A percentile compares a stretch with the other conserved stretches of the same genome.
These are phyloP conservation scores for Ophiostoma angusticollis DNA, from an alignment of 2,329 filamentous ascomycete genomes.

Conservation along the genomic window DNA sequence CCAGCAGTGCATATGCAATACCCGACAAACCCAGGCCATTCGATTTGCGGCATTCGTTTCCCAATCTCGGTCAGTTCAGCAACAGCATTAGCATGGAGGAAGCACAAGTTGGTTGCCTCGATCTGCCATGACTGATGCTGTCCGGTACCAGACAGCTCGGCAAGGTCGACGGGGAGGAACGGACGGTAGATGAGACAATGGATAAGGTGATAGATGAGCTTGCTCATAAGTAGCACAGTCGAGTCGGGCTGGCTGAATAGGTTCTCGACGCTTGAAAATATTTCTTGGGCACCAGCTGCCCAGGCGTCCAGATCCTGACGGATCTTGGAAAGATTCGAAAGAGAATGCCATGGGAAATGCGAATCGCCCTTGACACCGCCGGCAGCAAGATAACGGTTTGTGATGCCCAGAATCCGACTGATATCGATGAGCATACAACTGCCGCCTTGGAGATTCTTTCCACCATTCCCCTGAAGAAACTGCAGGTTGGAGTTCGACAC, in stretches of 20 bases:
- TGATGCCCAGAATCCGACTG: constrained; percentile 66
- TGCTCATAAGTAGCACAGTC: constrained; percentile 67
- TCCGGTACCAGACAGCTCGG: constrained; percentile 64
- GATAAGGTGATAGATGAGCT: constrained; percentile 74
- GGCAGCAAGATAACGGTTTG: constrained; percentile 71
- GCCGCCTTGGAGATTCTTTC: constrained; percentile 58
- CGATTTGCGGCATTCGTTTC: constrained; percentile 58
- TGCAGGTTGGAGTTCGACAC: constrained; percentile 70
- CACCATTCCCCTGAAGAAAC: constrained; percentile 51
- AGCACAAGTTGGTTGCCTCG: constrained; percentile 78
- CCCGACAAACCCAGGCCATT: constrained; percentile 78
- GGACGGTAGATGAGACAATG: constrained; percentile 80
- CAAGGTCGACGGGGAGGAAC: constrained; percentile 72
- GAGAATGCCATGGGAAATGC: constrained; percentile 80
- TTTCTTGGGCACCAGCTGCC: constrained; percentile 68
- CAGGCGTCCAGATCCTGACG: constrained; percentile 74
- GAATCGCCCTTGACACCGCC: constrained; percentile 82
- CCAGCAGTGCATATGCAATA: constrained; percentile 80
- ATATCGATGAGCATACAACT: constrained; percentile 77
- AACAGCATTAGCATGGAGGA: constrained; percentile 75
- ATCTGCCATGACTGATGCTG: constrained; percentile 91
- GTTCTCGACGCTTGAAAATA: constrained; percentile 62
- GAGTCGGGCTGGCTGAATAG: constrained; percentile 70
- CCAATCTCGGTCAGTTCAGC: constrained; percentile 71
- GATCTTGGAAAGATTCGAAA: constrained; percentile 77